A percentile compares a stretch with the other conserved stretches of the same genome.
phyloP scores from a whole-genome alignment of 176 grass and related monocot species.

The Cocos nucifera region DNA sequence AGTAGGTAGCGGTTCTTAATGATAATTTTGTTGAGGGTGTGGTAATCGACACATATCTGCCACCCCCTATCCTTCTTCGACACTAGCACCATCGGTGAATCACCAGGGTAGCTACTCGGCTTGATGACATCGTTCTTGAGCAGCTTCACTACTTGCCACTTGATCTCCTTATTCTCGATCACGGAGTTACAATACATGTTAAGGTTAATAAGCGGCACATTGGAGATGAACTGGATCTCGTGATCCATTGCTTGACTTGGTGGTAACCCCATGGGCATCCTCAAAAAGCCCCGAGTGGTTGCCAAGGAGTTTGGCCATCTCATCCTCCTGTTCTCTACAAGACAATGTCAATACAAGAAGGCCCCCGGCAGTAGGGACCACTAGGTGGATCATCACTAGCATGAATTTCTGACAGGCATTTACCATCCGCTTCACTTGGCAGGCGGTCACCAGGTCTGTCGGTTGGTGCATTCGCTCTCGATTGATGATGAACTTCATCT shows the following conservation, averaged over 20 bases:
- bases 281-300: not conserved
- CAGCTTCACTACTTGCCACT: too few species aligned
- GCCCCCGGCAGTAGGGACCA: not conserved
- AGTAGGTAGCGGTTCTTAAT: too few species aligned
- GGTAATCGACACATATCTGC: too few species aligned
- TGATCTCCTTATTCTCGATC: not conserved
- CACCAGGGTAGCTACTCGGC: too few species aligned
- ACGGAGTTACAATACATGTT: not conserved
- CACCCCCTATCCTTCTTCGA: too few species aligned
- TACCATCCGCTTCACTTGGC: not conserved
- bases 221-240: not conserved
- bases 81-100: too few species aligned
- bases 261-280: not conserved
- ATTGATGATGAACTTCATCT: too few species aligned
- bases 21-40: too few species aligned
- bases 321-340: too few species aligned
- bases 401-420: not conserved
- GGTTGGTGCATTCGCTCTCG: not conserved
- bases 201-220: not conserved
- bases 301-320: too few species aligned
- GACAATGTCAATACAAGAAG: too few species aligned
- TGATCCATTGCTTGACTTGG: not conserved
- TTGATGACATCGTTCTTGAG: too few species aligned
- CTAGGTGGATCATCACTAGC: not conserved
- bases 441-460: not conserved